Evolutionary conservation across 208 protist species (phyloP).

Genomic region (Crithidia fasciculata): DNA sequence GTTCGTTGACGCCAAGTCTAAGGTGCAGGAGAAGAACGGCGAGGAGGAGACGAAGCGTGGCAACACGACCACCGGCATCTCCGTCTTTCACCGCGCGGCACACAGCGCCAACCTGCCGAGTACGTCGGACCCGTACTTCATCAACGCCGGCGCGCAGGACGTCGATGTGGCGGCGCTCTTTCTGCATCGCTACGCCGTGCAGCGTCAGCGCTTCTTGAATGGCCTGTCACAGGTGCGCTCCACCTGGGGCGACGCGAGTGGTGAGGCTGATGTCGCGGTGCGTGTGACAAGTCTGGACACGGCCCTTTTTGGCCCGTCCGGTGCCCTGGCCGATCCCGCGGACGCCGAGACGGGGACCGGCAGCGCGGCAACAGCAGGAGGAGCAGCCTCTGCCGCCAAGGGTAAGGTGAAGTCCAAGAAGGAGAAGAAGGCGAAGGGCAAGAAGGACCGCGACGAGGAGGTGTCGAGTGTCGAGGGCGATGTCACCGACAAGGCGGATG

Average conservation of each 20-base stretch:
- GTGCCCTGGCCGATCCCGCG: conserved; percentile 37
- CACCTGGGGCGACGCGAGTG: conserved; percentile 86
- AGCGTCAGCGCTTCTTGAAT: conserved; percentile 86
- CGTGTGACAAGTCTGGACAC: conserved; percentile 71
- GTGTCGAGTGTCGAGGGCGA: conserved; percentile 41
- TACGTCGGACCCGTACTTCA: conserved; percentile 89
- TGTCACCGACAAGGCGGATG: conserved; percentile 5
- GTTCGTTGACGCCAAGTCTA: conserved; percentile 90
- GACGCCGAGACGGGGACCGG: neutral
- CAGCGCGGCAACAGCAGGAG: no score
- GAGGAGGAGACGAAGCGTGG: conserved; percentile 41
- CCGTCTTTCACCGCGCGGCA: conserved; percentile 79
- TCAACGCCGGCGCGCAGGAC: conserved; percentile 78
- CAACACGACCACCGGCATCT: conserved; percentile 50
- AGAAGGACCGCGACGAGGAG: conserved; percentile 38
- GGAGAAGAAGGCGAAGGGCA: neutral
- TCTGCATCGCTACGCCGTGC: conserved; percentile 90
- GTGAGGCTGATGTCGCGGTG: conserved; percentile 80
- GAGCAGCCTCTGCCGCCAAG: neutral
- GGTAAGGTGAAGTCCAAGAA: neutral
- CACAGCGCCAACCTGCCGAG: conserved; percentile 77
- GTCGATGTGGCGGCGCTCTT: conserved; percentile 89
- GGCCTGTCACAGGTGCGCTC: conserved; percentile 80
- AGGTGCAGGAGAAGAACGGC: conserved; percentile 41
- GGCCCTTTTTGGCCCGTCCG: conserved; percentile 83